These are phyloP conservation scores for Auriculariales sp. DNA, from an alignment of 768 basidiomycete species.

Conservation along the genomic window DNA sequence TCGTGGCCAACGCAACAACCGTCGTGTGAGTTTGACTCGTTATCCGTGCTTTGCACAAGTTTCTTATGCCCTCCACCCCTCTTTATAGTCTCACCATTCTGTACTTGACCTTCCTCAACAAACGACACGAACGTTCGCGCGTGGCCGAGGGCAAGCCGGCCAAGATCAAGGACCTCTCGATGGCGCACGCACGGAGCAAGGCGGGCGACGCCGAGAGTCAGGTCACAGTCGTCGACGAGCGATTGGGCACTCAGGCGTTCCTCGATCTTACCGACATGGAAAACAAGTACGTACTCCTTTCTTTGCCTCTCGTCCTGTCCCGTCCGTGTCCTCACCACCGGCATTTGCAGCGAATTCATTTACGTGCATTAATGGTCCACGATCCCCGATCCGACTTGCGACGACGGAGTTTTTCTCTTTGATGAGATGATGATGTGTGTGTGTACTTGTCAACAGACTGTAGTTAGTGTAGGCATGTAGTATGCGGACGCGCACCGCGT, in stretches of 20 bases:
- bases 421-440: no score
- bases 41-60: neutral
- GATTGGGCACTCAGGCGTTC: conserved; percentile 21
- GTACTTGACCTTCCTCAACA: conserved; percentile 24
- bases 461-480: no score
- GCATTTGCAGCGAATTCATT: conserved; percentile 2
- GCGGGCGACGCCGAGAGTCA: conserved; percentile 7
- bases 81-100: conserved; percentile 18
- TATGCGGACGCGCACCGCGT: no score
- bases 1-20: conserved; percentile 20
- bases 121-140: conserved; percentile 21
- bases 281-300: conserved; percentile 12
- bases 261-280: conserved; percentile 23
- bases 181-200: conserved; percentile 18
- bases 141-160: conserved; percentile 20
- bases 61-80: neutral
- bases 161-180: conserved; percentile 22
- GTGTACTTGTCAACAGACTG: no score
- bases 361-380: conserved; percentile 3
- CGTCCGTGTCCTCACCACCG: neutral
- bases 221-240: conserved; percentile 6
- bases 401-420: no score
- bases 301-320: no score
- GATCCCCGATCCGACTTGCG: no score
- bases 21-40: conserved; percentile 17